Evolutionary conservation across 208 protist species (phyloP).

Genomic region (Leishmania martiniquensis): DNA sequence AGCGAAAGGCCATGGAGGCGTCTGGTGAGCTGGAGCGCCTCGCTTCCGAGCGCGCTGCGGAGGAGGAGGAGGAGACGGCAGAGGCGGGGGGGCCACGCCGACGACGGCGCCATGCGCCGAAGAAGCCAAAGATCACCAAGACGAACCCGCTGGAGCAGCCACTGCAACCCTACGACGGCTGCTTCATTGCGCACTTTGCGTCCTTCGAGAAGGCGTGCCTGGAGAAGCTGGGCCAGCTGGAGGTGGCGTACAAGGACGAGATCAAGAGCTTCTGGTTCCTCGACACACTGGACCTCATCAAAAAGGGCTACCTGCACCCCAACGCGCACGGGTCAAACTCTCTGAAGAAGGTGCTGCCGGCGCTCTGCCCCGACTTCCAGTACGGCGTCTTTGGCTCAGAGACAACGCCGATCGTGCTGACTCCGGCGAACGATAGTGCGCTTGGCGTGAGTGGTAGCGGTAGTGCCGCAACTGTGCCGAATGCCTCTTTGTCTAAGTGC

Average conservation of each 20-base stretch:
- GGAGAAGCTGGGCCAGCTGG: conserved; percentile 81
- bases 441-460: not conserved
- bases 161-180: conserved; percentile 78
- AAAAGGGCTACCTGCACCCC: conserved; percentile 77
- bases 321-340: conserved; percentile 88
- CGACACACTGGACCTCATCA: conserved; percentile 87
- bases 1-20: conserved; percentile 55
- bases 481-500: not conserved
- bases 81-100: conserved; percentile 24
- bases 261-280: conserved; percentile 88
- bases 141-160: conserved; percentile 50
- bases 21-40: conserved; percentile 59
- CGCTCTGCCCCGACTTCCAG: conserved; percentile 85
- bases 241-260: conserved; percentile 75
- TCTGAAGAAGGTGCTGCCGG: conserved; percentile 91
- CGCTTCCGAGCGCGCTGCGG: conserved; percentile 20
- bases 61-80: conserved; percentile 26
- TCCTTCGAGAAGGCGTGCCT: conserved; percentile 91
- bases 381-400: conserved; percentile 87
- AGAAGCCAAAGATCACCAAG: conserved; percentile 45
- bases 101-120: conserved; percentile 29
- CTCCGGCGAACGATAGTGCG: not conserved
- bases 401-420: conserved; percentile 3
- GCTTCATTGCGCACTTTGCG: conserved; percentile 88
- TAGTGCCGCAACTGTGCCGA: not conserved